These are phyloP conservation scores for Botrytis medusae DNA, from an alignment of 2,329 filamentous ascomycete genomes.

Conservation along the genomic window DNA sequence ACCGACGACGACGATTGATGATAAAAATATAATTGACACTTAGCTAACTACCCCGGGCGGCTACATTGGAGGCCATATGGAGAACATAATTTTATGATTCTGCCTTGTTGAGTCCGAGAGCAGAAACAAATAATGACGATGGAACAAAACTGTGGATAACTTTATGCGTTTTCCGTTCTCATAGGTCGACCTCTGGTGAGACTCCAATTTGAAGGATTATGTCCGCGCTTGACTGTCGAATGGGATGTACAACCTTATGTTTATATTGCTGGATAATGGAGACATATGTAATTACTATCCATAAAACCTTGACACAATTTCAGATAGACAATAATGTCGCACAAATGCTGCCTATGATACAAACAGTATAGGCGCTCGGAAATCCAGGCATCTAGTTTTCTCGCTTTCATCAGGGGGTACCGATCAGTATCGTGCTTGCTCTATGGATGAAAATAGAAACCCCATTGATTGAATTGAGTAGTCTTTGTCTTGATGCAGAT, in stretches of 20 bases:
- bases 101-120: neutral
- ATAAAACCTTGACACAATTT: neutral
- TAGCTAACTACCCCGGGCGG: conserved; percentile 1
- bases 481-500: neutral
- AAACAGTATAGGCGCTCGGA: conserved; percentile 13
- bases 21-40: neutral
- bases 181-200: conserved; percentile 10
- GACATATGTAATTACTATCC: neutral
- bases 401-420: conserved; percentile 1
- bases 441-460: neutral
- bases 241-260: neutral
- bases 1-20: neutral
- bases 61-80: conserved; percentile 1
- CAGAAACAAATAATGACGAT: neutral
- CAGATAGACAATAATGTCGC: neutral
- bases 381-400: neutral
- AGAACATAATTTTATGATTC: neutral
- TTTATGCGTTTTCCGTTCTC: neutral
- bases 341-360: neutral
- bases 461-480: neutral
- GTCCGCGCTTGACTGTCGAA: conserved; percentile 17
- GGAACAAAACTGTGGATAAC: neutral
- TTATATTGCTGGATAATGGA: neutral
- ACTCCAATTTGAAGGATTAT: conserved; percentile 11
- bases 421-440: neutral